A percentile compares a stretch with the other conserved stretches of the same genome.
phyloP scores from a whole-genome alignment of 2,329 filamentous ascomycete genomes.

The Coniochaeta hoffmannii region DNA sequence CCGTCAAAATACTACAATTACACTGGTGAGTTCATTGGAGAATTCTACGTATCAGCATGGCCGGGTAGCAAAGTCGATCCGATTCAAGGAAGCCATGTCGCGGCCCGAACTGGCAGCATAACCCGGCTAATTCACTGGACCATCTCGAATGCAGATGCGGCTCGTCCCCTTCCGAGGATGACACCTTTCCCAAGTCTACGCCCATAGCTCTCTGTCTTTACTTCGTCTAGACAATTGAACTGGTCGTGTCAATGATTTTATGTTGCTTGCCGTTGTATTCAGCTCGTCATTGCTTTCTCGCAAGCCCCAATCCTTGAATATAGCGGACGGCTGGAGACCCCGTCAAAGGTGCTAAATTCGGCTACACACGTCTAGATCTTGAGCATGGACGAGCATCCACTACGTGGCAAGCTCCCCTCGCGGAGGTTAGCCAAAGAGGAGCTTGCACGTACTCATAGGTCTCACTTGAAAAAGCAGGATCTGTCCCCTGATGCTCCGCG shows the following conservation, averaged over 20 bases:
- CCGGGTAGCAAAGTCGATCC: no score
- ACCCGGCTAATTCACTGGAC: not conserved
- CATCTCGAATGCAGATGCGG: conserved; percentile 9
- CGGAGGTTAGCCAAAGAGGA: conserved; percentile 16
- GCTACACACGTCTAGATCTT: not conserved
- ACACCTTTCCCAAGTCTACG: conserved; percentile 14
- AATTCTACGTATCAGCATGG: no score
- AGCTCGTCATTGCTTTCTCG: no score
- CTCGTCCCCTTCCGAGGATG: conserved; percentile 19
- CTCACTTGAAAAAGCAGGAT: conserved; percentile 16
- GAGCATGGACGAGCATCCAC: conserved; percentile 2
- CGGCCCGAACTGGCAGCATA: not conserved
- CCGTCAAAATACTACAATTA: no score
- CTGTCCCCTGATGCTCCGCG: conserved; percentile 15
- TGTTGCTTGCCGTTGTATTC: no score
- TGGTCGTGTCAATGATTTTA: not conserved
- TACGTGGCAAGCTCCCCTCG: conserved; percentile 5
- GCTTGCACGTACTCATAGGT: conserved; percentile 15
- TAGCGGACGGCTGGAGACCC: not conserved
- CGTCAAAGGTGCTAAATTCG: not conserved
- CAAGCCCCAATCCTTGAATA: no score
- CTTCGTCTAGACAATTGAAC: not conserved
- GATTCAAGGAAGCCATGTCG: not conserved
- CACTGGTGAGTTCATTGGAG: no score
- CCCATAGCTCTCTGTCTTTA: not conserved